Evolutionary conservation across 345 rosid species (phyloP).

Genomic region (Murraya koenigii): DNA sequence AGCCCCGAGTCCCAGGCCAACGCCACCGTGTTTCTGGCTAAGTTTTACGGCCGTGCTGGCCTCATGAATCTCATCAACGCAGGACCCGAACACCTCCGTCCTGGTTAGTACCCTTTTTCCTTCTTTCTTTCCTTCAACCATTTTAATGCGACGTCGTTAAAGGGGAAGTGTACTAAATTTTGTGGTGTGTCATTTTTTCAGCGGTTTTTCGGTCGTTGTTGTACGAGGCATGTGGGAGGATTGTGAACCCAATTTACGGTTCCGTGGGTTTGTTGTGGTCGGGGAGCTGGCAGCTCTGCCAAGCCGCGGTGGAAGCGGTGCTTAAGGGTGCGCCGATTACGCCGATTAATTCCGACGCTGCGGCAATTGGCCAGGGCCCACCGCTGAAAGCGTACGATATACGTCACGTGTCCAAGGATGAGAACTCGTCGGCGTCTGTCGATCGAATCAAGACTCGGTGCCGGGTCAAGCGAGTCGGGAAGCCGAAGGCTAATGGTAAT

Average conservation of each 20-base stretch:
- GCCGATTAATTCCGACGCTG: slow-evolving; percentile 66
- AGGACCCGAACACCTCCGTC: slow-evolving; percentile 93
- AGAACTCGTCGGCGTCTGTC: slow-evolving; percentile 40
- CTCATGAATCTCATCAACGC: slow-evolving; percentile 96
- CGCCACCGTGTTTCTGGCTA: slow-evolving; percentile 97
- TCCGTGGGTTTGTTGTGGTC: slow-evolving; percentile 94
- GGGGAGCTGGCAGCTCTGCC: slow-evolving; percentile 94
- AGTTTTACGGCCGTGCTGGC: slow-evolving; percentile 96
- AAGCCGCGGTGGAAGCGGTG: slow-evolving; percentile 92
- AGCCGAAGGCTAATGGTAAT: slow-evolving; percentile 26
- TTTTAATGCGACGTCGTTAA: not conserved
- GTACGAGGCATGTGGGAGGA: slow-evolving; percentile 97
- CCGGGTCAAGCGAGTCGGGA: slow-evolving; percentile 45
- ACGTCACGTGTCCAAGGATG: slow-evolving; percentile 85
- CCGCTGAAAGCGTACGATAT: slow-evolving; percentile 78
- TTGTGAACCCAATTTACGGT: slow-evolving; percentile 93
- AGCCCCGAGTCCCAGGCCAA: slow-evolving; percentile 84
- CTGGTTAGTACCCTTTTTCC: slow-evolving; percentile 43
- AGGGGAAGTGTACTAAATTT: too few species aligned
- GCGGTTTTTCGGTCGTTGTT: slow-evolving; percentile 91
- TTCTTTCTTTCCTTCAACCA: not conserved
- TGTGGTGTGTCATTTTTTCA: slow-evolving; percentile 18
- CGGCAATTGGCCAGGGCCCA: slow-evolving; percentile 66
- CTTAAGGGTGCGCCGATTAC: slow-evolving; percentile 80
- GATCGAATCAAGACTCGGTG: slow-evolving; percentile 43